Percentiles rank a stretch among this genome's conserved stretches.
These are phyloP conservation scores for Allium sativum DNA, from an alignment of 106 monocot species.

Conservation along the genomic window DNA sequence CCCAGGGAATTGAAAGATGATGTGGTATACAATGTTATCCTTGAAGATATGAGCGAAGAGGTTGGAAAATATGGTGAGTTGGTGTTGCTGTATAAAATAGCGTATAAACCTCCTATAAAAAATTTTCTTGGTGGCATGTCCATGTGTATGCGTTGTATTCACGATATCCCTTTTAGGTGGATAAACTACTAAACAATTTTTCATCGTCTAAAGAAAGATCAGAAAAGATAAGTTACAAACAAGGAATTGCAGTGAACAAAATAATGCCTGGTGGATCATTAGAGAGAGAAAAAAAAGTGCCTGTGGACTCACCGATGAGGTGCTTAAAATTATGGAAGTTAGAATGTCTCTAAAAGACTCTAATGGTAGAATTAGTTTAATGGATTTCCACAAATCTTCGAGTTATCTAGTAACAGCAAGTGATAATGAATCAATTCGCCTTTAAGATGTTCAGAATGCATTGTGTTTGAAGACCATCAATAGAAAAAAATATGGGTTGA, in stretches of 20 bases:
- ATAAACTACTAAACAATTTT: too few relatives aligned
- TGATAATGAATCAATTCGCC: constrained; percentile 97
- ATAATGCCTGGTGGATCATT: constrained; percentile 6
- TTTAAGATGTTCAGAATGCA: constrained; percentile 89
- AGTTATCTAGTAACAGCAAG: constrained; percentile 95
- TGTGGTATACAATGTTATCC: too few relatives aligned
- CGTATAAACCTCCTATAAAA: too few relatives aligned
- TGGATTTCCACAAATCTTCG: constrained; percentile 86
- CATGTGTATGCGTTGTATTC: too few relatives aligned
- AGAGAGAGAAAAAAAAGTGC: constrained; percentile 41
- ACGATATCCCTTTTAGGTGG: too few relatives aligned
- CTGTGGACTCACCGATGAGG: constrained; percentile 77
- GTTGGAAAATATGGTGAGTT: constrained; percentile 67
- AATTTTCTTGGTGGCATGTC: too few relatives aligned
- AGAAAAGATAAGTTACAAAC: too few relatives aligned
- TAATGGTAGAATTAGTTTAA: constrained; percentile 93
- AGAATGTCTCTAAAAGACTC: constrained; percentile 94
- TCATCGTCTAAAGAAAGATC: too few relatives aligned
- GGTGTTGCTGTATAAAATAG: too few relatives aligned
- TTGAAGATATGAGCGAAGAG: too few relatives aligned
- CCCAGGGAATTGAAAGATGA: too few relatives aligned
- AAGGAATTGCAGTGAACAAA: too few relatives aligned
- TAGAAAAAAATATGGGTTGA: constrained; percentile 99
- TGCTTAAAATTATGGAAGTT: constrained; percentile 95
- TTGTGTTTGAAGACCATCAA: constrained; percentile 98